A percentile compares a stretch with the other conserved stretches of the same genome.
Conservation (phyloP, 768 basidiomycete genomes). For the Termitomyces sp. region DNA sequence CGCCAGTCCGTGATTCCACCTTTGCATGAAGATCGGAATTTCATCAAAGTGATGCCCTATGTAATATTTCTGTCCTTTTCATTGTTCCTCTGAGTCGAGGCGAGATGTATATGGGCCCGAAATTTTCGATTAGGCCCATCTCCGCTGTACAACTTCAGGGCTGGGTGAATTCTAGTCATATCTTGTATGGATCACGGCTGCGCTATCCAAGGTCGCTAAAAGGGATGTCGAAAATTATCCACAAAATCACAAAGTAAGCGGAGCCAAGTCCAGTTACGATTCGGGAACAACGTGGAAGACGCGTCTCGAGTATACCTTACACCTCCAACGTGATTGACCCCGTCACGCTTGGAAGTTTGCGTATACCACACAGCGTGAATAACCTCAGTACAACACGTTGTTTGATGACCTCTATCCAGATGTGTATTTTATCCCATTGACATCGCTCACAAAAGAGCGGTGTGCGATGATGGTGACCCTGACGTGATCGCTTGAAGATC, state of each 20-base stretch:
- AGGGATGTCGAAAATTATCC: not conserved
- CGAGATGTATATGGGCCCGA: too few species aligned
- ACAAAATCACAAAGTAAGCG: conserved; percentile 2
- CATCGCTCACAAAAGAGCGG: not conserved
- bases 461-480: conserved; percentile 13
- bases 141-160: not conserved
- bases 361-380: conserved; percentile 3
- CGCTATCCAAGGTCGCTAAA: too few species aligned
- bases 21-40: not conserved
- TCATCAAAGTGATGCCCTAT: conserved; percentile 3
- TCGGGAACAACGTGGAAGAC: not conserved
- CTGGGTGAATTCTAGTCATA: not conserved
- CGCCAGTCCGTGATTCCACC: not conserved
- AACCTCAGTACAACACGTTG: not conserved
- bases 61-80: too few species aligned
- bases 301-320: not conserved
- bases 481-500: conserved; percentile 8
- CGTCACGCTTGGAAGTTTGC: not conserved
- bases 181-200: not conserved
- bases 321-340: too few species aligned
- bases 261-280: not conserved
- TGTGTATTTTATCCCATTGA: not conserved
- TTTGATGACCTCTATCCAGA: not conserved
- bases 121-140: not conserved
- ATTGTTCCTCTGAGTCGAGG: not conserved